phyloP scores from a whole-genome alignment of 352 stramenopile genomes.

The Globisporangium parvum region DNA sequence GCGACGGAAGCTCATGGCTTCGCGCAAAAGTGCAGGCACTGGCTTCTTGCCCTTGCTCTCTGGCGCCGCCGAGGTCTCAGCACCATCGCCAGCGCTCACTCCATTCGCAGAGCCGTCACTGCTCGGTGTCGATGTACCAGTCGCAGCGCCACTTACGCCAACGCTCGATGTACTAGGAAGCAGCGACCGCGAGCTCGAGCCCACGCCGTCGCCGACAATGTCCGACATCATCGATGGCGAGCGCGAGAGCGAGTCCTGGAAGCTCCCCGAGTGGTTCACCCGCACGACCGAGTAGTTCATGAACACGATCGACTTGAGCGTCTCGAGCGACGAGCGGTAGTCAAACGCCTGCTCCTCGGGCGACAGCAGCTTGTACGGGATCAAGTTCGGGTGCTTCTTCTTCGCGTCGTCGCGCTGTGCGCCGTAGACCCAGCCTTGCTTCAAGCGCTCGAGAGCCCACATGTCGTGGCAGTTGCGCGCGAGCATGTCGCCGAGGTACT shows the following conservation, averaged over 20 bases:
- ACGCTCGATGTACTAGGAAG: conserved; percentile 12
- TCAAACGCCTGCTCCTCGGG: conserved; percentile 80
- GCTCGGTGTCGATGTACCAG: conserved; percentile 1
- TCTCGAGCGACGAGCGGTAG: conserved; percentile 83
- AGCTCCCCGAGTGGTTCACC: conserved; percentile 44
- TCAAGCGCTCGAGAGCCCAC: conserved; percentile 78
- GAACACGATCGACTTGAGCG: conserved; percentile 84
- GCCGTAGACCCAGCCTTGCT: conserved; percentile 81
- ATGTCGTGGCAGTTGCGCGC: conserved; percentile 85
- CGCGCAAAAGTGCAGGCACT: conserved; percentile 52
- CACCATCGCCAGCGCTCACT: too few species aligned
- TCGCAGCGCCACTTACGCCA: conserved; percentile 14
- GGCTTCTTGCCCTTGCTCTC: conserved; percentile 34
- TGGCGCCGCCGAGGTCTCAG: conserved; percentile 4
- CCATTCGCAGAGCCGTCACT: too few species aligned
- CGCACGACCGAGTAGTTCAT: conserved; percentile 85
- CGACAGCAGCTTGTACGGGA: conserved; percentile 77
- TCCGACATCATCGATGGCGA: conserved; percentile 68
- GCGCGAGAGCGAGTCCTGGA: conserved; percentile 56
- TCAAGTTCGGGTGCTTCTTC: conserved; percentile 76
- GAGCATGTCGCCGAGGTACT: conserved; percentile 69
- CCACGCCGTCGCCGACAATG: conserved; percentile 17
- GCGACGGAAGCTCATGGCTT: conserved; percentile 72
- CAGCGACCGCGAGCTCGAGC: conserved; percentile 18
- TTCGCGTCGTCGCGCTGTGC: conserved; percentile 58